Evolutionary conservation across 192 early-diverging fungal genomes (phyloP).

Genomic region (Coemansia sp.): DNA sequence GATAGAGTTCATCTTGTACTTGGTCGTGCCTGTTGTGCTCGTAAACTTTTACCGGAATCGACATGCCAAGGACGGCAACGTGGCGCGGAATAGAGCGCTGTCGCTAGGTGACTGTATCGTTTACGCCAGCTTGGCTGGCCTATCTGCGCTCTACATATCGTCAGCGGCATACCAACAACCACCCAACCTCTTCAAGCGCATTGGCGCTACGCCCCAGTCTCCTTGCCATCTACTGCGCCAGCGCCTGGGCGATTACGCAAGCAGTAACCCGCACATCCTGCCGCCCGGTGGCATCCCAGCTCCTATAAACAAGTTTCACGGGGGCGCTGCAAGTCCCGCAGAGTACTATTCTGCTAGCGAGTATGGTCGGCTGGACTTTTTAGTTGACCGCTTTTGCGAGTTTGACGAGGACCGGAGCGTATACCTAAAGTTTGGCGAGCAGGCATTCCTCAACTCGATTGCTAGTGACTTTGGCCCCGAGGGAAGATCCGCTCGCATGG

Average conservation of each 20-base stretch:
- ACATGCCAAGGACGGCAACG: conserved; percentile 15
- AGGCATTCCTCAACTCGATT: conserved; percentile 44
- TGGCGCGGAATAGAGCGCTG: conserved; percentile 18
- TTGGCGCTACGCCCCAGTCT: conserved; percentile 13
- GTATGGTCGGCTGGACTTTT: conserved; percentile 45
- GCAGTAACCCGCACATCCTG: conserved; percentile 8
- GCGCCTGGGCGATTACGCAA: conserved; percentile 14
- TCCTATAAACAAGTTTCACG: conserved; percentile 1
- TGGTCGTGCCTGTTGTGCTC: conserved; percentile 37
- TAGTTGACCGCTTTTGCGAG: conserved; percentile 48
- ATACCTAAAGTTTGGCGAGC: conserved; percentile 48
- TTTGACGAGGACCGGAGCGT: conserved; percentile 38
- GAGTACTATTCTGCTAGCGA: conserved; percentile 36
- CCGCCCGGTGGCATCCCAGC: conserved; percentile 25
- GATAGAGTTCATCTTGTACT: conserved; percentile 40
- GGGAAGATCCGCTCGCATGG: conserved; percentile 17
- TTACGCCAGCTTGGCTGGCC: conserved; percentile 19
- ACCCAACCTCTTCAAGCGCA: conserved; percentile 40
- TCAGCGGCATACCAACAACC: conserved; percentile 19
- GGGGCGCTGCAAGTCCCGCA: neutral
- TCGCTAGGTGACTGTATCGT: conserved; percentile 24
- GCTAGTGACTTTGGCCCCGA: conserved; percentile 43
- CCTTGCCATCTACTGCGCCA: conserved; percentile 29
- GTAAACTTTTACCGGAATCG: conserved; percentile 35
- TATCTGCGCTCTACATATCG: conserved; percentile 21